Evolutionary conservation across 805 yeast species (phyloP), one percentile per base, ranked within the genome.

Genomic region (Blastobotrys peoriensis): DNA sequence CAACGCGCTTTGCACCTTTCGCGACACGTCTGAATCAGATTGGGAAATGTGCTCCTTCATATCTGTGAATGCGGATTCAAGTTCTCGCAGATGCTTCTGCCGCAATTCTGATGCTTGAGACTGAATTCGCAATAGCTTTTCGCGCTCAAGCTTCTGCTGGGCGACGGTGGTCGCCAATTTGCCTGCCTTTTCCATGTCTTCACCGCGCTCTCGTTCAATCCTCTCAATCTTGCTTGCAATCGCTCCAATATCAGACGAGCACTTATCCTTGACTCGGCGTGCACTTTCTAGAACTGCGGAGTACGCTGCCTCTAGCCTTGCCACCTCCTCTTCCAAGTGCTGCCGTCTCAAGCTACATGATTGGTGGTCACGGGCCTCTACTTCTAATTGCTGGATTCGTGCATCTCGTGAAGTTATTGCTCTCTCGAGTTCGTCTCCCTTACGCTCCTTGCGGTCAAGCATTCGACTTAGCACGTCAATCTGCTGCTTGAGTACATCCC

Each of bases 391-490:
- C n/a, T 35, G 35, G 23, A 52, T 33, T 13, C 36, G 23, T 9
- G 27, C 19, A 20, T 50, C 46, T 22, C 40, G 44, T 19, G 28
- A 30, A 15, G 27, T 38, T 16, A 74, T 61, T 51, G 77, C 78
- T 34, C 64, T 67, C 59, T 86, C 95, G 54, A 85, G 64, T 52
- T 83, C 91, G 23, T 67, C 56, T 20, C 84, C 74, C 43, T 86
- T 68, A 41, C 89, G 70, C 54, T 83, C 87, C 55, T 84, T 83
- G 42, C 94, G 68, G 49, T 74, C 77, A 47, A 86, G 64, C 50
- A 84, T 65, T 1, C 87, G 78, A 55, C 75, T 81, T 36, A 83
- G 69, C 67, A 81, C 81, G 51, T 84, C 88, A 54, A 81, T 81
- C 56, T 86, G 91, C 60, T 83, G 89, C 61, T 82, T 82, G 33